Evolutionary conservation across 139 green algal genomes (phyloP).

Genomic region (Zygnema circumcarinatum): DNA sequence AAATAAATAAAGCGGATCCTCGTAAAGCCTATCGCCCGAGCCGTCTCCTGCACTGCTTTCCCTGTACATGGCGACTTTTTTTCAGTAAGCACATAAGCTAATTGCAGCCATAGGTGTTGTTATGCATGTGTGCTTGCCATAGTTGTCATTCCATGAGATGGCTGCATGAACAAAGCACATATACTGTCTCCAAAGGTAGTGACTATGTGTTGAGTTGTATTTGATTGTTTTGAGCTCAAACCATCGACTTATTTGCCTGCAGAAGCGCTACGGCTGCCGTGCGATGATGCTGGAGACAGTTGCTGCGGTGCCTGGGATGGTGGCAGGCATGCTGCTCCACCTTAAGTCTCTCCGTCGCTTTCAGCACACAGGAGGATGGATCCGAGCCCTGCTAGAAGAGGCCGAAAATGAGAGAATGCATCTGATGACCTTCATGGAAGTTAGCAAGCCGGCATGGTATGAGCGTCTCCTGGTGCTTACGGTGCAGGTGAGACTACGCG

Average conservation of each 20-base stretch:
- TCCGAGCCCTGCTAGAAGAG: constrained; percentile 95
- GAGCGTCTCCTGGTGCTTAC: constrained; percentile 82
- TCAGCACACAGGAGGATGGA: constrained; percentile 84
- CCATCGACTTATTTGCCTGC: constrained; percentile 6
- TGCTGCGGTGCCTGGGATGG: constrained; percentile 58
- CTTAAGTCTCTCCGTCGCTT: constrained; percentile 82
- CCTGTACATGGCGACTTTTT: too few relatives aligned
- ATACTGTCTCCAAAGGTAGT: too few relatives aligned
- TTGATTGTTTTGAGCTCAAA: too few relatives aligned
- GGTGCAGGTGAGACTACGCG: constrained; percentile 31
- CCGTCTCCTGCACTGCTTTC: too few relatives aligned
- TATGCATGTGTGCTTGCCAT: too few relatives aligned
- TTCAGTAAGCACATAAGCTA: too few relatives aligned
- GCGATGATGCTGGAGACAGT: constrained; percentile 62
- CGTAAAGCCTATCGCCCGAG: too few relatives aligned
- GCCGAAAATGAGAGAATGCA: constrained; percentile 91
- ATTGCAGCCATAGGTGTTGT: too few relatives aligned
- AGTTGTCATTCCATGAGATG: too few relatives aligned
- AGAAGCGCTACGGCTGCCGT: constrained; percentile 59
- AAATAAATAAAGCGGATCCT: too few relatives aligned
- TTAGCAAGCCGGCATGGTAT: constrained; percentile 70
- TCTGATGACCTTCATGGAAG: constrained; percentile 90
- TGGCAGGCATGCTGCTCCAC: constrained; percentile 90
- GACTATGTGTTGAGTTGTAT: too few relatives aligned
- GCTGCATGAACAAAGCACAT: too few relatives aligned